These are phyloP conservation scores for Polymyxa betae DNA, from an alignment of 208 protist genomes.

Conservation along the genomic window DNA sequence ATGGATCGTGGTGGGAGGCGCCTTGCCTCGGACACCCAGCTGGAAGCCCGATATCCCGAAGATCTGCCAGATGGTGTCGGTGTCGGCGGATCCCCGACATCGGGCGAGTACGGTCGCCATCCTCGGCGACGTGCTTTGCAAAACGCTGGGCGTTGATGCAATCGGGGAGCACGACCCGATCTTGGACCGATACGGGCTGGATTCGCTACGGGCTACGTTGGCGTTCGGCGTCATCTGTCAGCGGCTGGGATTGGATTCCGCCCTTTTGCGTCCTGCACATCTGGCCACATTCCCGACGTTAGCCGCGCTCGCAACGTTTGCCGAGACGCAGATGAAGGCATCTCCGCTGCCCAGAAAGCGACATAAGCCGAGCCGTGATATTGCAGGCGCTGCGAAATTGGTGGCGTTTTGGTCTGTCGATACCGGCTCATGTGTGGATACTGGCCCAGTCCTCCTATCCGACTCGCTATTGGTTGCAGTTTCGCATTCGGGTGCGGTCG, in stretches of 20 bases:
- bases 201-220: background rate
- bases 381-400: background rate
- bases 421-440: background rate
- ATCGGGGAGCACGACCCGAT: background rate
- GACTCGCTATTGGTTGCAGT: background rate
- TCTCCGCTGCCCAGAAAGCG: background rate
- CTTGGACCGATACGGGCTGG: background rate
- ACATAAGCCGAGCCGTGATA: background rate
- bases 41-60: background rate
- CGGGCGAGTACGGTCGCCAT: background rate
- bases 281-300: background rate
- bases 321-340: background rate
- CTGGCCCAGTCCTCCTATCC: background rate
- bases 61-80: background rate
- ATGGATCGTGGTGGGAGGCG: background rate
- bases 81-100: background rate
- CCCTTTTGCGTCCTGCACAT: background rate
- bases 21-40: background rate
- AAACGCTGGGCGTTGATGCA: background rate
- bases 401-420: background rate
- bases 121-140: background rate
- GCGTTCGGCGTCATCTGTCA: background rate
- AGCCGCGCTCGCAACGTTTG: background rate
- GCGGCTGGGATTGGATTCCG: background rate
- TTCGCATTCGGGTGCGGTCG: background rate